Evolutionary conservation across 177 flowering plant genomes (phyloP), one percentile per base, ranked within the genome.

Genomic region (Vitis hybrid): DNA sequence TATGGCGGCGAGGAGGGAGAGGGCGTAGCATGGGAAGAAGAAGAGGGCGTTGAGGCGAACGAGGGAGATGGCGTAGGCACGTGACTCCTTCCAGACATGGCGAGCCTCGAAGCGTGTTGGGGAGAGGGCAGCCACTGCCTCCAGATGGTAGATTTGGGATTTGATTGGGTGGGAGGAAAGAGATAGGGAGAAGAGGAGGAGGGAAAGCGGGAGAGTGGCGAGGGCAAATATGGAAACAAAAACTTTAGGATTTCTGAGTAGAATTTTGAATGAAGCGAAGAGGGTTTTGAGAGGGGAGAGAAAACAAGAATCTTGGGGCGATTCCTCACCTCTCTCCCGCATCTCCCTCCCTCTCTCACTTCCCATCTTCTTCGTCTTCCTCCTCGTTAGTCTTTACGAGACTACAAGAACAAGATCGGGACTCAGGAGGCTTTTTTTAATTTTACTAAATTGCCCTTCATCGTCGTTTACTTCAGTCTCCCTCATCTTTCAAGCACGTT

Each of bases 121-220:
- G 63, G 80, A 51, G 56, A 18, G 46, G 21, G 13, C 9, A 59
- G 80, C 78, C 48, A 84, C 58, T 69, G 82, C 59, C 27, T 85
- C 80, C 51, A 84, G 83, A 67, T 57, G 68, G 69, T 24, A 61
- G 79, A 86, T 70, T 20, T 73, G 82, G 67, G 70, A 17, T 14
- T 74, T 49, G 63, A 82, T 49, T 3, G 76, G 80, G 59, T 65
- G 71, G 61, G 83, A 60, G 66, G 72, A 69, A 67, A 78, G 49
- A 51, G 84, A 57, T 35, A 76, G 71, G 66, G 78, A 58, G 74
- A 78, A 70, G 71, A 76, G 71, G 55, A 80, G 82, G 77, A 79
- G 63, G 12, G 90, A 78, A 73, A 86, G 77, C 1, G 90, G 92
- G 73, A 85, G 80, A 51, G 84, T 35, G 50, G 71, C 51, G 67